phyloP scores from a whole-genome alignment of 83 land plant genomes.

The Picea abies region DNA sequence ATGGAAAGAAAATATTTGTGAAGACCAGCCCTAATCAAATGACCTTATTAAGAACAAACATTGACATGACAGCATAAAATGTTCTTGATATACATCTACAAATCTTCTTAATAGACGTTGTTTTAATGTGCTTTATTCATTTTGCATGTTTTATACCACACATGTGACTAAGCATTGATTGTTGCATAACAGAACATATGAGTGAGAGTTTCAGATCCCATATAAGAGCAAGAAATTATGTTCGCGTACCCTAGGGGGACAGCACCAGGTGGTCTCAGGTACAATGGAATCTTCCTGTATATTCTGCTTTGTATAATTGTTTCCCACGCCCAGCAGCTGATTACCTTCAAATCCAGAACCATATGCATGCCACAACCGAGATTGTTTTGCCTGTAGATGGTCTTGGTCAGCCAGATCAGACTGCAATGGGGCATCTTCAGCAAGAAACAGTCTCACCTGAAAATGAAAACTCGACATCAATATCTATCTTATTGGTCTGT shows the following conservation, averaged over 20 bases:
- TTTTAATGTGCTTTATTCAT: neutral
- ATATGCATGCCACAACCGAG: slow-evolving; percentile 49
- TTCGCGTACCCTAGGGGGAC: slow-evolving; percentile 53
- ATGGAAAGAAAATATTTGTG: too few relatives aligned
- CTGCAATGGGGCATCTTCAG: slow-evolving; percentile 76
- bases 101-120: neutral
- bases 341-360: slow-evolving; percentile 32
- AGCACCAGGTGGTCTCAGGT: slow-evolving; percentile 58
- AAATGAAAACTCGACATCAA: neutral
- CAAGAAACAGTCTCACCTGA: slow-evolving; percentile 76
- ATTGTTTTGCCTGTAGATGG: slow-evolving; percentile 70
- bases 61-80: neutral
- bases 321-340: slow-evolving; percentile 76
- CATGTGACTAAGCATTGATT: neutral
- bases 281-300: slow-evolving; percentile 36
- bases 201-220: neutral
- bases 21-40: too few relatives aligned
- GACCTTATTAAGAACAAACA: neutral
- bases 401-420: slow-evolving; percentile 65
- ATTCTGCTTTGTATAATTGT: slow-evolving; percentile 13
- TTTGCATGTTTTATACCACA: neutral
- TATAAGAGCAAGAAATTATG: neutral
- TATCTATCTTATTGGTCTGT: neutral
- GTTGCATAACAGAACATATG: neutral
- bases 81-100: neutral